Evolutionary conservation across 768 basidiomycete species (phyloP), one percentile per base, ranked within the genome.

Genomic region (Suillus lakei): DNA sequence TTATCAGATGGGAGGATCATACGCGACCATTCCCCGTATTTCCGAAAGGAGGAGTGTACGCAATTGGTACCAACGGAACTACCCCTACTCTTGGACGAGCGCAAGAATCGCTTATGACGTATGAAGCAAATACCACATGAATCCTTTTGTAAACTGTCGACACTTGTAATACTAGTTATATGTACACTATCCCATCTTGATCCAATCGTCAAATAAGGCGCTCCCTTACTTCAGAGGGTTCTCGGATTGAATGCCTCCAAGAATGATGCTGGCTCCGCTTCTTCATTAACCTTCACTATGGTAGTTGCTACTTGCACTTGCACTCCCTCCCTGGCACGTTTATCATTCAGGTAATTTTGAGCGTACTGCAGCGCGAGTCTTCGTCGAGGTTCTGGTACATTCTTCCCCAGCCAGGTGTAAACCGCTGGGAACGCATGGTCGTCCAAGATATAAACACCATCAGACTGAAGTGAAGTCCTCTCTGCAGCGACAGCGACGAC

Each of bases 1-100:
- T 44, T 43, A 46, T 51, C 61, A 98, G 95, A 79, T 99, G 51
- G 97, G 97, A 46, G 97, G 93, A 21, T 96, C 94, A 7, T 98
- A 87, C 73, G 91, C 87, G 0, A 96, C 95, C 6, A 86, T 92
- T 64, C 95, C 96, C 6, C 87, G 90, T 34, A 85, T 97, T 48
- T 87, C 91, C 0, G 90, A 89, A 68, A 83, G 96, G 51, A 84
- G 86, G 59, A 84, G 89, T 4, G 75, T 97, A 73, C 84, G 93
- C 64, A 99, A 99, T 81, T 98, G 90, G 86, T 96, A 94, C 77
- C 95, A 96, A 77, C 84, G 87, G 68, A 95, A 91, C 73, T 99
- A 99, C 68, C 89, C 91, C 1, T 99, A 92, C 75, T 81, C 95
- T 3, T 98, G 95, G 89, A 83, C 90, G 60, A 92, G 94, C 23